phyloP scores from a whole-genome alignment of 2,329 filamentous ascomycete species.

The Colletotrichum cordylinicola region DNA sequence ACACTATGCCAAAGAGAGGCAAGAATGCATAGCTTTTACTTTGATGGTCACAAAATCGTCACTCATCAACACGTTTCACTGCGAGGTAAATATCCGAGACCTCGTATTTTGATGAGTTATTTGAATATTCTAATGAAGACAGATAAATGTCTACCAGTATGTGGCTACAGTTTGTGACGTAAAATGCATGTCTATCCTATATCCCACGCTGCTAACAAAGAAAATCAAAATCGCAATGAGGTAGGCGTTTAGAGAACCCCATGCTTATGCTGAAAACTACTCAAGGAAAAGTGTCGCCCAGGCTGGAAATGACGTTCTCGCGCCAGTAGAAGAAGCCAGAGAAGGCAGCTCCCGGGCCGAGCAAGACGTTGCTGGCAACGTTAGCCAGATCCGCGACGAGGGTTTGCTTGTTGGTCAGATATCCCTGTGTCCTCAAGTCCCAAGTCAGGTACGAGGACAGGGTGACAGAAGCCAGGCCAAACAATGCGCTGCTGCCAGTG shows the following conservation, averaged over 20 bases:
- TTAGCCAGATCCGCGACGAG: not conserved
- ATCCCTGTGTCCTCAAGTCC: not conserved
- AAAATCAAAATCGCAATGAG: not conserved
- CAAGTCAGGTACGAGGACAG: not conserved
- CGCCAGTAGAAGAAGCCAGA: slow-evolving; percentile 1
- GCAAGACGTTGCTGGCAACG: not conserved
- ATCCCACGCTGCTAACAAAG: not conserved
- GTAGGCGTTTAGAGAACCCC: not conserved
- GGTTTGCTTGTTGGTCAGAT: not conserved
- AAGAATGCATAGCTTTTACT: too few species aligned
- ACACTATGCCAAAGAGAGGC: too few species aligned
- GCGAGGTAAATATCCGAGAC: too few species aligned
- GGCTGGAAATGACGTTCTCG: not conserved
- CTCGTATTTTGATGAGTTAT: too few species aligned
- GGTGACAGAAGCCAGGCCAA: not conserved
- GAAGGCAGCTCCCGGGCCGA: not conserved
- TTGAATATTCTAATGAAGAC: too few species aligned
- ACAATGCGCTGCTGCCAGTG: slow-evolving; percentile 15
- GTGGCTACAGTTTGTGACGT: too few species aligned
- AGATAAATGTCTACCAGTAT: too few species aligned
- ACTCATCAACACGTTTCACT: too few species aligned
- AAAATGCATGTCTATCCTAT: too few species aligned
- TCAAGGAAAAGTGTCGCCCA: not conserved
- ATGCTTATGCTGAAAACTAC: not conserved
- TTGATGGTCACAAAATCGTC: too few species aligned